Evolutionary conservation across 2,329 filamentous ascomycete genomes (phyloP).

Genomic region (Didymellaceae sp.): DNA sequence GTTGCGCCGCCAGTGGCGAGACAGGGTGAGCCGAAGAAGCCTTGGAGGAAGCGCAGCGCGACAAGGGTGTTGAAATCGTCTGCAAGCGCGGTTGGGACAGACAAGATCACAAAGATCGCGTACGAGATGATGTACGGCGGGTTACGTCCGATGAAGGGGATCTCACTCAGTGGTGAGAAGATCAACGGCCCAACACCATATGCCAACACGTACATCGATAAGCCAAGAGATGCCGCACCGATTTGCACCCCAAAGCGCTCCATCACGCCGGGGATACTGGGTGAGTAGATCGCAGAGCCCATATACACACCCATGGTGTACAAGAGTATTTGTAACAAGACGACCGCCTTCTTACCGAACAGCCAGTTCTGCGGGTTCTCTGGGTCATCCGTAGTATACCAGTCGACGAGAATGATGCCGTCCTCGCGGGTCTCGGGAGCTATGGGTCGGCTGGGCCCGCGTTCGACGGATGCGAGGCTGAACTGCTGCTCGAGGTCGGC

Average conservation of each 20-base stretch:
- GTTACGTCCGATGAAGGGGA: constrained; percentile 71
- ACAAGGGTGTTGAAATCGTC: constrained; percentile 69
- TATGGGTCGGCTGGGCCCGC: constrained; percentile 45
- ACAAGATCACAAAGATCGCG: constrained; percentile 71
- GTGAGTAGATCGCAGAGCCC: constrained; percentile 60
- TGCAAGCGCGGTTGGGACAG: constrained; percentile 68
- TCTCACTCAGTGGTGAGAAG: constrained; percentile 71
- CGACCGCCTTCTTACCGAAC: constrained; percentile 44
- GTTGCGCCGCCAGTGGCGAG: constrained; percentile 49
- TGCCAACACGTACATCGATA: constrained; percentile 69
- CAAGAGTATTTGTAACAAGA: constrained; percentile 55
- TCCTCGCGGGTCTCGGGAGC: constrained; percentile 44
- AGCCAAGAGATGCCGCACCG: constrained; percentile 62
- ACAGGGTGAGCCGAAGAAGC: constrained; percentile 50
- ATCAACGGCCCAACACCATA: constrained; percentile 68
- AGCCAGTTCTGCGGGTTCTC: constrained; percentile 52
- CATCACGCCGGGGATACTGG: constrained; percentile 56
- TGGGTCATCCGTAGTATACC: constrained; percentile 51
- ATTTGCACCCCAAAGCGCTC: constrained; percentile 60
- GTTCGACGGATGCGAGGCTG: constrained; percentile 44
- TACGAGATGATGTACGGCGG: constrained; percentile 72
- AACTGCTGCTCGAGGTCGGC: constrained; percentile 52
- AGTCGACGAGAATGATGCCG: constrained; percentile 52
- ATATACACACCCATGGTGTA: constrained; percentile 68
- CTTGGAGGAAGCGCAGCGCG: constrained; percentile 55